Percentiles rank a stretch among this genome's conserved stretches.
Conservation (phyloP, 192 early-diverging fungal genomes). For the Haplosporangium gracile region DNA sequence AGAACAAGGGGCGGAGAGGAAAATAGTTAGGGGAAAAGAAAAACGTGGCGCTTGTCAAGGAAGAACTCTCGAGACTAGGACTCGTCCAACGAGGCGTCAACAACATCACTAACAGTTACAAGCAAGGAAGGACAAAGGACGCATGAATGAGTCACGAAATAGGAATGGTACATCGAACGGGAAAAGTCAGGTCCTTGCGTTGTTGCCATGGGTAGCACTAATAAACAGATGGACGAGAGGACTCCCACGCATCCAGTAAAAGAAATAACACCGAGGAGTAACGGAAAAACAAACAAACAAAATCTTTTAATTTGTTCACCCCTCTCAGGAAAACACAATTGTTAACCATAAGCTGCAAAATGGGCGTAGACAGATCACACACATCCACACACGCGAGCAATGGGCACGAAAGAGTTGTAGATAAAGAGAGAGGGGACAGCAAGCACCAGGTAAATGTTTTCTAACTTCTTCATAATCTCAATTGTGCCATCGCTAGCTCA, state of each 20-base stretch:
- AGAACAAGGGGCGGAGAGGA: background rate
- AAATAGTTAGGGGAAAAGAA: background rate
- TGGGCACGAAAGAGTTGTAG: too few relatives aligned
- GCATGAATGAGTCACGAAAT: background rate
- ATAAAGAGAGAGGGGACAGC: too few relatives aligned
- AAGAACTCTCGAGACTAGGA: background rate
- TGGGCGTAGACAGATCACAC: too few relatives aligned
- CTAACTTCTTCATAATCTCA: too few relatives aligned
- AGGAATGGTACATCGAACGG: background rate
- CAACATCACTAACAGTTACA: too few relatives aligned
- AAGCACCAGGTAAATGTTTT: too few relatives aligned
- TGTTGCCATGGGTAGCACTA: background rate
- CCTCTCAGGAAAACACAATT: background rate
- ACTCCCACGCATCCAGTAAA: constrained; percentile 3
- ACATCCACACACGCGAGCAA: too few relatives aligned
- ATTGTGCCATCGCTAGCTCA: background rate
- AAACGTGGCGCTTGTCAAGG: background rate
- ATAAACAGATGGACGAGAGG: background rate
- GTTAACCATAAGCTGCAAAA: constrained; percentile 8
- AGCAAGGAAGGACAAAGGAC: too few relatives aligned
- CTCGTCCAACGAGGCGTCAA: too few relatives aligned
- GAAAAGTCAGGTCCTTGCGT: background rate
- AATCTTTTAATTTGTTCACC: background rate
- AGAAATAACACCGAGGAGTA: background rate
- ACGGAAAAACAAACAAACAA: background rate